Evolutionary conservation across 225 moss, liverwort and hornwort species (phyloP), one percentile per base, ranked within the genome.

Genomic region (Rhytidiadelphus loreus): DNA sequence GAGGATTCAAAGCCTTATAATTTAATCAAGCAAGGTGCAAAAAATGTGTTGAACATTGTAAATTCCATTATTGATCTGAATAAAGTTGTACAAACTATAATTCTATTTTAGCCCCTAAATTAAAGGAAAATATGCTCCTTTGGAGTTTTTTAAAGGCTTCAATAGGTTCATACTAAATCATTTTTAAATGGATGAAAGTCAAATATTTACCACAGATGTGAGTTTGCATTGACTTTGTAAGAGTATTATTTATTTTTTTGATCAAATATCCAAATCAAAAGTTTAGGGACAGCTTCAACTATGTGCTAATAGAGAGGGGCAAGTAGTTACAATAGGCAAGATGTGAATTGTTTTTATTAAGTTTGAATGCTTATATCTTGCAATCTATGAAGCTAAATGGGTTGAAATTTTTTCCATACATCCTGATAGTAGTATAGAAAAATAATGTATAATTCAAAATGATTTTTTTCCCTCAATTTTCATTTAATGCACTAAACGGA

Each of bases 61-160:
- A 24, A 23, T 71, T 41, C 25, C 16, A 69, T 13, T 39, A 24
- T 39, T 41, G 24, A 68, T 69, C 43, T 16, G 26, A 28, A 9
- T 9, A 9, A 15, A 71, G 1, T 71, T 26, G 9, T 43, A 16
- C 4, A 7, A 39, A 69, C 3, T 0, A 1, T 39, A 14, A 13
- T 39, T 69, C 24, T 24, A 7, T 24, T 24, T 26, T 3, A 16
- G 44, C 6, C 2, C 15, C 9, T 44, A 44, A 46, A 9, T 46
- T 46, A 46, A 2, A 9, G 2, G 29, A 28, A 16, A 44, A 29
- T 2, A 28, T 44, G 10, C 6, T 28, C 6, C 6, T 1, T 0
- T 44, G 3, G 9, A 41, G 2, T 17, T 17, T 17, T 26, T 16
- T 9, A 5, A 43, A 71, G 26, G 10, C 16, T 26, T 4, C 5